Evolutionary conservation across 1,139 yeast species (phyloP).

Genomic region (Diutina pseudorugosa): DNA sequence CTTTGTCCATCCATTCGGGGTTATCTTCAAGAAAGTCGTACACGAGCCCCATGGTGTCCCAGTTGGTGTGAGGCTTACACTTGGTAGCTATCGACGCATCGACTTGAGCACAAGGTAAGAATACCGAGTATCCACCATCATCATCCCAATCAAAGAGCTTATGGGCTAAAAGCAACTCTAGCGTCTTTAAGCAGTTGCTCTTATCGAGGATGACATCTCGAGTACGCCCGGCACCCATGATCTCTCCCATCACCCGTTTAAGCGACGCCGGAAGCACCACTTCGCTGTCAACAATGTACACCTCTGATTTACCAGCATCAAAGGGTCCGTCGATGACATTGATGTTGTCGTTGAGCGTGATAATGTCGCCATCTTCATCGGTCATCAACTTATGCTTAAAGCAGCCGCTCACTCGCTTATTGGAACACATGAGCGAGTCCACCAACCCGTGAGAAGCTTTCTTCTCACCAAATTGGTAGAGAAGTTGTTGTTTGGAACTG

Average conservation of each 20-base stretch:
- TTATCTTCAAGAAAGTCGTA: slow-evolving; percentile 46
- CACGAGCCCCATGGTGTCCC: slow-evolving; percentile 57
- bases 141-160: slow-evolving; percentile 30
- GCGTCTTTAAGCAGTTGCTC: slow-evolving; percentile 23
- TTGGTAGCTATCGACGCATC: background rate
- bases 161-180: slow-evolving; percentile 20
- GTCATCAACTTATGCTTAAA: slow-evolving; percentile 23
- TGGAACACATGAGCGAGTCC: slow-evolving; percentile 15
- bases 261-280: slow-evolving; percentile 22
- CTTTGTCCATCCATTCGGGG: slow-evolving; percentile 31
- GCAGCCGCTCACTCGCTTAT: slow-evolving; percentile 29
- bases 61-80: slow-evolving; percentile 14
- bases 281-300: slow-evolving; percentile 55
- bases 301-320: slow-evolving; percentile 37
- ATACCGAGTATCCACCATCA: slow-evolving; percentile 58
- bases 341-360: slow-evolving; percentile 22
- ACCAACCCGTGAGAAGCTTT: background rate
- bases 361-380: background rate
- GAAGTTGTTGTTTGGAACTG: slow-evolving; percentile 25
- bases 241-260: slow-evolving; percentile 25
- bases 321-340: slow-evolving; percentile 35
- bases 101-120: slow-evolving; percentile 47
- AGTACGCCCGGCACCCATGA: slow-evolving; percentile 20
- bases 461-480: slow-evolving; percentile 49
- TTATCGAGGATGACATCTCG: slow-evolving; percentile 23